Evolutionary conservation across 352 stramenopile species (phyloP), one percentile per base, ranked within the genome.

Genomic region (Pythium coloratum): DNA sequence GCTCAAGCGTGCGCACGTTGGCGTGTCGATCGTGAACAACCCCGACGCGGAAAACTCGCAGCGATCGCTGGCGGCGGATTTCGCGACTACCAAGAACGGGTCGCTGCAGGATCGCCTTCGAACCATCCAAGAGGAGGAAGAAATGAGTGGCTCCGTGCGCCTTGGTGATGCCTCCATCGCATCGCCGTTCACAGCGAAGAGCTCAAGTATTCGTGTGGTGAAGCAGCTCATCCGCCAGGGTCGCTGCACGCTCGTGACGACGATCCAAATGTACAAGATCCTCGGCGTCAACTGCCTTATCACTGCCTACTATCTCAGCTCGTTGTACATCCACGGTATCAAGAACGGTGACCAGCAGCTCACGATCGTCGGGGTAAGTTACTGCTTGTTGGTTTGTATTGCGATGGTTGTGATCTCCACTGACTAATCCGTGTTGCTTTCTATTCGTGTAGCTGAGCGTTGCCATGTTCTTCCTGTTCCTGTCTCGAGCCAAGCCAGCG

Each of bases 101-200:
- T 65, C 55, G 2, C 28, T 76, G 2, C 67, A 78, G 6, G 36
- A 68, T 9, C 57, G 54, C 0, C 56, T 77, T 9, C 68, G 55
- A 3, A 32, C 56, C 2, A 58, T 73, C 33, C 64, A 68, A 28
- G 62, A 78, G 9, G 73, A 80, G 40, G 71, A 77, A 32, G 71
- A 80, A 26, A 53, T 62, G 82, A 32, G 77, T 3, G 64, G 89
- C 2, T 86, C 97, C 63, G 93, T 99, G 0, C 94, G 96, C 62
- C 80, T 98, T 50, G 96, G 97, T 3, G 96, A 99, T 79, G 97
- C 97, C 2, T 98, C 92, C 1, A 97, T 99, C 49, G 97, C 97
- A 18, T 98, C 96, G 36, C 97, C 97, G 0, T 99, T 99, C 77
- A 99, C 97, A 6, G 96, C 91, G 38, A 77, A 91, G 86, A 75